Base-by-base conservation (phyloP, 2,329 filamentous ascomycete genomes). In the Fusarium setosum region DNA sequence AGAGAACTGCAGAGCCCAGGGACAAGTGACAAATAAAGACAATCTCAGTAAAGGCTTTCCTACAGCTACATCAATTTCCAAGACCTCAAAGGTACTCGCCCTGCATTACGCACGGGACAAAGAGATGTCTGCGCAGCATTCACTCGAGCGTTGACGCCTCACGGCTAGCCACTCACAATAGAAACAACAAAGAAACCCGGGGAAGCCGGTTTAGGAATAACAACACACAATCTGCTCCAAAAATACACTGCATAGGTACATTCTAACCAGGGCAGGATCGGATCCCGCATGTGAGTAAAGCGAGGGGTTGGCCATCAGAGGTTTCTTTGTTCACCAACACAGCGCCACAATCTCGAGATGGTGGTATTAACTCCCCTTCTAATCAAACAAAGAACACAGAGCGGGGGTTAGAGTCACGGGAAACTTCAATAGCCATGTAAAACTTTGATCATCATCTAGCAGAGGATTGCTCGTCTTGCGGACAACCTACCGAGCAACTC, bases 101-200 rank as follows among this genome's bases (percentile, higher is more conserved):
- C 24, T 52, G 37, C 34, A 60, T 21, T 37, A 37, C 26, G 47
- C 56, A 61, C 51, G 34, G 59, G 8, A 59, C 67, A 53, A 32
- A 44, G 21, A 17, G 23, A 26, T 51, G 23, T 35, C 45, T 42
- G 29, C 61, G 32, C 17, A 23, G 17, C 18, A 34, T 40, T 51
- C 48, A 17, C 13, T 17, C 45, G 24, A 53, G 50, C 61, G 53
- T 58, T 35, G 54, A 48, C 58, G 34, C 38, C 42, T 35, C 37
- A 34, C 32, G 37, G 44, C 37, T 29, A 42, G 24, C 35, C 50
- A 44, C 17, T 58, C 50, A 59, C 53, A 62, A 58, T 49, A 57
- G 52, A n/a, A 49, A 24, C 15, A 67, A 73, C 69, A 73, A 73
- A 71, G 70, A 68, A 23, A 37, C n/a, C 21, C 34, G 56, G 58